These are phyloP conservation scores for Blastocystis hominis DNA, from an alignment of 352 stramenopile species.

Conservation along the genomic window DNA sequence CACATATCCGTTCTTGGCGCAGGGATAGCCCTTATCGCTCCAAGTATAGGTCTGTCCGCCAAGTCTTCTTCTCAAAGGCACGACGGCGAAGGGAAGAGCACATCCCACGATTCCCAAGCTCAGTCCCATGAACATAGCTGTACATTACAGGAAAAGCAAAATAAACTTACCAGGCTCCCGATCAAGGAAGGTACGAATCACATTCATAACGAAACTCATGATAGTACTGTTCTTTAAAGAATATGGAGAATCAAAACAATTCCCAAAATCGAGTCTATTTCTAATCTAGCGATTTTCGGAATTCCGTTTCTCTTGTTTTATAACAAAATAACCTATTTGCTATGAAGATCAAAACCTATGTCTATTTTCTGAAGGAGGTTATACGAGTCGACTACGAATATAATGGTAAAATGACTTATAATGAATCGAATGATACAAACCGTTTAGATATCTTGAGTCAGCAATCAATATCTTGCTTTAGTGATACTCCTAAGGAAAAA, in stretches of 20 bases:
- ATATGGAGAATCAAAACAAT: neutral
- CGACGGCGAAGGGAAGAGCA: constrained; percentile 11
- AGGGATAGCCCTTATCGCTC: constrained; percentile 47
- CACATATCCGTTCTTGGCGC: constrained; percentile 31
- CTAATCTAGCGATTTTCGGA: too few relatives aligned
- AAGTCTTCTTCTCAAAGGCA: constrained; percentile 16
- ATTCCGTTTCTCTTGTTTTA: too few relatives aligned
- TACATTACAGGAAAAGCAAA: neutral
- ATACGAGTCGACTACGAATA: neutral
- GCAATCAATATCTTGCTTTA: neutral
- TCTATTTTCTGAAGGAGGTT: neutral
- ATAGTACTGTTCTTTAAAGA: neutral
- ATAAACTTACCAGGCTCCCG: constrained; percentile 32
- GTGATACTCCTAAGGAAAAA: neutral
- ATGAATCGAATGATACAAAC: neutral
- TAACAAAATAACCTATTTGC: neutral
- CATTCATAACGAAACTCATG: constrained; percentile 46
- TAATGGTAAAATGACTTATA: neutral
- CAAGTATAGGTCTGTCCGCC: constrained; percentile 13
- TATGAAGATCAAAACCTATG: neutral
- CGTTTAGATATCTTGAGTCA: neutral
- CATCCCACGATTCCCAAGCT: constrained; percentile 20
- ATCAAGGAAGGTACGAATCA: constrained; percentile 52
- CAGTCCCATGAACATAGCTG: constrained; percentile 45
- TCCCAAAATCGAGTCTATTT: too few relatives aligned